phyloP scores from a whole-genome alignment of 139 green algal genomes.

The Micractinium conductrix region DNA sequence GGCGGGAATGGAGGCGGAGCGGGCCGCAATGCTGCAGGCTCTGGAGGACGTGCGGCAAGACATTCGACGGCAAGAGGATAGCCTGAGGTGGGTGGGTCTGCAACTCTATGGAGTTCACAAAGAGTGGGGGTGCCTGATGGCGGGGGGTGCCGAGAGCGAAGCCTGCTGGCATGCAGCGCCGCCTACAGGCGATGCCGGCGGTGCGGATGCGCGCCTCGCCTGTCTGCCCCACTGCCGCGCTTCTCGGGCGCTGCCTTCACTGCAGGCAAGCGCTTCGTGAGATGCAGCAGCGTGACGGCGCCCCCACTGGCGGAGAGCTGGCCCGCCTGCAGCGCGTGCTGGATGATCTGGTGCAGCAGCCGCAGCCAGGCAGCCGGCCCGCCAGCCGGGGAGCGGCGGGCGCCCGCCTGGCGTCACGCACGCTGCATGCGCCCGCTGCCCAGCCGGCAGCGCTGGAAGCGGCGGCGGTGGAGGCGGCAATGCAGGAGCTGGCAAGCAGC shows the following conservation, averaged over 20 bases:
- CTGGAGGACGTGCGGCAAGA: slow-evolving; percentile 8
- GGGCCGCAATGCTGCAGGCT: slow-evolving; percentile 9
- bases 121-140: too few species aligned
- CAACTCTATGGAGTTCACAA: too few species aligned
- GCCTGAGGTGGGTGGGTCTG: neutral
- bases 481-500: neutral
- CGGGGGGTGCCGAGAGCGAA: too few species aligned
- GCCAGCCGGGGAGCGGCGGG: neutral
- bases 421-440: neutral
- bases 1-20: slow-evolving; percentile 22
- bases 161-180: too few species aligned
- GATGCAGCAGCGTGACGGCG: neutral
- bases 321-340: neutral
- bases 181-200: too few species aligned
- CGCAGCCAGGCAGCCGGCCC: slow-evolving; percentile 3
- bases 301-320: neutral
- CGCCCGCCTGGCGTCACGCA: neutral
- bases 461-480: neutral
- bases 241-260: too few species aligned
- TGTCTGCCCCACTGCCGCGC: too few species aligned
- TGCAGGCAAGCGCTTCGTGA: slow-evolving; percentile 19
- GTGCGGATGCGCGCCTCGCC: too few species aligned
- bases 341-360: neutral
- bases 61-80: neutral
- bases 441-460: neutral